These are phyloP conservation scores for Lactarius pseudohatsudake DNA, from an alignment of 768 basidiomycete species.

Conservation along the genomic window DNA sequence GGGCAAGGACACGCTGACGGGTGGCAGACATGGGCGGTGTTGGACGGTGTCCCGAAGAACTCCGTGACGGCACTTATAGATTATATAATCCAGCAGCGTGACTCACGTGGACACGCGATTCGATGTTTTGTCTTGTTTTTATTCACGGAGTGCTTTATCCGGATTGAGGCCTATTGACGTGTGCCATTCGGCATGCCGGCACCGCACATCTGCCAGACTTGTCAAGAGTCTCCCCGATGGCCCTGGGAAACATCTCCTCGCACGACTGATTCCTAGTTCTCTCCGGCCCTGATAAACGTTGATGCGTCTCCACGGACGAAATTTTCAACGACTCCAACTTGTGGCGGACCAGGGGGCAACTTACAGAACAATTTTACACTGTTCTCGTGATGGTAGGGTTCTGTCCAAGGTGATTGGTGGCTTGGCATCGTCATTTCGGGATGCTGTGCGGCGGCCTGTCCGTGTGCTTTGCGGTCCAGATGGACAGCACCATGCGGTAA, in stretches of 20 bases:
- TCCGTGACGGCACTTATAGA: not conserved
- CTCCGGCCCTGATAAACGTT: not conserved
- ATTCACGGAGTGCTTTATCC: too few relatives aligned
- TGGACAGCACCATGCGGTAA: not conserved
- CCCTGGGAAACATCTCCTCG: not conserved
- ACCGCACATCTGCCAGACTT: not conserved
- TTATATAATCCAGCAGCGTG: not conserved
- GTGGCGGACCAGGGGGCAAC: not conserved
- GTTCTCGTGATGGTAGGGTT: not conserved
- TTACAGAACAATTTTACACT: not conserved
- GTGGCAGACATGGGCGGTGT: constrained; percentile 36
- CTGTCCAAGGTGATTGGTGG: not conserved
- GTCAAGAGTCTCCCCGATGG: not conserved
- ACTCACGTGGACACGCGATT: not conserved
- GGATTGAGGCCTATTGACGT: not conserved
- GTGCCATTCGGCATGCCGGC: not conserved
- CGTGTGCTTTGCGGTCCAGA: not conserved
- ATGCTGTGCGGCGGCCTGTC: not conserved
- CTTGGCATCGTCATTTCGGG: not conserved
- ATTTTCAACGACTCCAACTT: not conserved
- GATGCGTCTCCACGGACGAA: not conserved
- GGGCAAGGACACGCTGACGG: constrained; percentile 61
- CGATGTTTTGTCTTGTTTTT: too few relatives aligned
- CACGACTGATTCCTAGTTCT: not conserved
- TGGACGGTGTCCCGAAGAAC: not conserved